Conservation (phyloP, 148 eudicot species). For the Chenopodium suecicum region DNA sequence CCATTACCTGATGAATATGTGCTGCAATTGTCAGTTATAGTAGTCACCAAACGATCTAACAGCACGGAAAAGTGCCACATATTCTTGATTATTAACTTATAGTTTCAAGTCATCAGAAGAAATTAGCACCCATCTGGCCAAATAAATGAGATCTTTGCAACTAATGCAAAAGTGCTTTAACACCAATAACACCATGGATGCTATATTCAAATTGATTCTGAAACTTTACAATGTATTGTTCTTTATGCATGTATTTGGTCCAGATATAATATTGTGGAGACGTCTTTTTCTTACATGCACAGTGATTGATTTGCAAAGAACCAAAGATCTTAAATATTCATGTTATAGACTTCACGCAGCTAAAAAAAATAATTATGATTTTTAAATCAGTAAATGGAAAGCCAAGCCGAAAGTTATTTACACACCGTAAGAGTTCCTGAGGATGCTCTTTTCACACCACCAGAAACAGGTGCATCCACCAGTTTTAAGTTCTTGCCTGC, state of each 20-base stretch:
- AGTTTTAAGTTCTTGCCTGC: slow-evolving; percentile 68
- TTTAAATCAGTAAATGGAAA: not conserved
- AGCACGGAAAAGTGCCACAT: not conserved
- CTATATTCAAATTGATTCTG: not conserved
- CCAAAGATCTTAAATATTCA: not conserved
- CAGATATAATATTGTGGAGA: not conserved
- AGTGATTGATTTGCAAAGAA: not conserved
- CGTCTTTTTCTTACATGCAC: not conserved
- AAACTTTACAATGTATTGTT: not conserved
- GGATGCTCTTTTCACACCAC: slow-evolving; percentile 90
- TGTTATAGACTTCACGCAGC: not conserved
- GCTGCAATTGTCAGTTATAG: not conserved
- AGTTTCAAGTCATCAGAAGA: not conserved
- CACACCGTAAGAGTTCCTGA: slow-evolving; percentile 89
- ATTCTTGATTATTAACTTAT: not conserved
- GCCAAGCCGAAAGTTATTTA: slow-evolving; percentile 9
- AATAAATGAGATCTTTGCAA: not conserved
- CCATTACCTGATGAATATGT: slow-evolving; percentile 67
- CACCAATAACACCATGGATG: not conserved
- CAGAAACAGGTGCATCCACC: slow-evolving; percentile 99
- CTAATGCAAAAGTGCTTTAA: not conserved
- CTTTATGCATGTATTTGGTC: not conserved
- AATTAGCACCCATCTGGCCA: not conserved
- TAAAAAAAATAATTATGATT: not conserved
- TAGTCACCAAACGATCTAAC: not conserved